Base-by-base conservation (phyloP, 179 eudicot species). In the Nepenthes alata region DNA sequence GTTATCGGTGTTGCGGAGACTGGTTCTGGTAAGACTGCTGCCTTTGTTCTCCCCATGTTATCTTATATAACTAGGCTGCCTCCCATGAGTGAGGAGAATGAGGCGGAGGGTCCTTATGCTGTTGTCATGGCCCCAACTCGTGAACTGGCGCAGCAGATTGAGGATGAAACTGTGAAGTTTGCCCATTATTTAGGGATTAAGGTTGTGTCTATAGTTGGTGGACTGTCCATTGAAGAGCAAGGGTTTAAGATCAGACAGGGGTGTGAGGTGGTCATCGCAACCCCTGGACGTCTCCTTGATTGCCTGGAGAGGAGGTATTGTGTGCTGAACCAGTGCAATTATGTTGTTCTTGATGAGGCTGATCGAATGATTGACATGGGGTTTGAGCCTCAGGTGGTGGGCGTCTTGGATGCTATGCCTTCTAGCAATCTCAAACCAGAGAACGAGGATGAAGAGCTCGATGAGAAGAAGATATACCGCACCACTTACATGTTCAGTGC, bases 361-460 rank as follows among this genome's bases (percentile, higher is more conserved):
- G 97, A 89, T 67, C 83, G 93, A 12, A 89, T 89, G 97, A 89
- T 87, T 54, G 97, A 89, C 68, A 85, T 89, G 97, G 95, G 97
- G 67, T 89, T 89, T 55, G 95, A 87, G 66, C 97, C 90, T 0
- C 97, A 90, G 71, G 95, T 90, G 59, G 79, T 85, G 25, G 97
- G 95, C 61, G 97, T 90, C 13, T 61, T 86, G 56, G 96, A 89
- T 53, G 96, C 96, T 14, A 89, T 89, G 95, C 95, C 96, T 64
- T 90, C 95, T 5, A 87, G 95, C 65, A 90, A 90, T 56, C 60
- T 87, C 63, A 90, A 90, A 70, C 97, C 90, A 0, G 97, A 90
- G 74, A 90, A 85, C 63, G 97, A 87, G 66, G 97, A 90, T 15
- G 97, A 90, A 62, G 95, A 87, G 80, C 88, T 90, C 50, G 97